Conservation (phyloP, 257 asterid genomes). For the Perilla frutescens region DNA sequence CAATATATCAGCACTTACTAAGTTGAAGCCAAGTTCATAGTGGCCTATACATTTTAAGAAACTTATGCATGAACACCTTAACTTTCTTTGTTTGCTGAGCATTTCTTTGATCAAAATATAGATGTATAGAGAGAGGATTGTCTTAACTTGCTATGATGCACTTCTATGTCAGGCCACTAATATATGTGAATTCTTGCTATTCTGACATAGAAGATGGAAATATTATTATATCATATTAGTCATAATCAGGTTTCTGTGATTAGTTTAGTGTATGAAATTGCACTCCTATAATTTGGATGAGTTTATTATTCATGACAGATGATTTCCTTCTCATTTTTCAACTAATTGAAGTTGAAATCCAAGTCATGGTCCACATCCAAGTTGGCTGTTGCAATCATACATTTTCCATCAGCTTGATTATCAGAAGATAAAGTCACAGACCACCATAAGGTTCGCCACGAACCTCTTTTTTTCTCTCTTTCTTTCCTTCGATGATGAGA, state of each 20-base stretch:
- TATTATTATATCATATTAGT: background rate
- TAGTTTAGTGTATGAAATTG: slow-evolving; percentile 22
- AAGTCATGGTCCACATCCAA: slow-evolving; percentile 67
- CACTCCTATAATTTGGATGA: slow-evolving; percentile 13
- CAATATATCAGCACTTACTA: slow-evolving; percentile 15
- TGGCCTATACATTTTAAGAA: slow-evolving; percentile 13
- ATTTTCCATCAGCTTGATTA: slow-evolving; percentile 49
- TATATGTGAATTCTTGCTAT: background rate
- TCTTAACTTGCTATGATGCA: slow-evolving; percentile 23
- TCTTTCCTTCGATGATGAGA: slow-evolving; percentile 67
- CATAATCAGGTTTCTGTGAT: background rate
- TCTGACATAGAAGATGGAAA: slow-evolving; percentile 4
- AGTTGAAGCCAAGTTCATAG: background rate
- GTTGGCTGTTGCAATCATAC: slow-evolving; percentile 59
- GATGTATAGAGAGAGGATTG: background rate
- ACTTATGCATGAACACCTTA: background rate
- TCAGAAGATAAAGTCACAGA: slow-evolving; percentile 50
- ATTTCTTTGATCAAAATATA: background rate
- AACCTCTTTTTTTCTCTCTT: slow-evolving; percentile 37
- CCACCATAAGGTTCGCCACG: slow-evolving; percentile 81
- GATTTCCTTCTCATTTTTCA: slow-evolving; percentile 51
- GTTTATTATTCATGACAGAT: slow-evolving; percentile 30
- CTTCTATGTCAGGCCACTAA: slow-evolving; percentile 30
- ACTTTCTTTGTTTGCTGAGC: background rate
- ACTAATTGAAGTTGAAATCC: slow-evolving; percentile 71